These are phyloP conservation scores for Paecilomyces variotii DNA, from an alignment of 2,329 filamentous ascomycete genomes.

Conservation along the genomic window DNA sequence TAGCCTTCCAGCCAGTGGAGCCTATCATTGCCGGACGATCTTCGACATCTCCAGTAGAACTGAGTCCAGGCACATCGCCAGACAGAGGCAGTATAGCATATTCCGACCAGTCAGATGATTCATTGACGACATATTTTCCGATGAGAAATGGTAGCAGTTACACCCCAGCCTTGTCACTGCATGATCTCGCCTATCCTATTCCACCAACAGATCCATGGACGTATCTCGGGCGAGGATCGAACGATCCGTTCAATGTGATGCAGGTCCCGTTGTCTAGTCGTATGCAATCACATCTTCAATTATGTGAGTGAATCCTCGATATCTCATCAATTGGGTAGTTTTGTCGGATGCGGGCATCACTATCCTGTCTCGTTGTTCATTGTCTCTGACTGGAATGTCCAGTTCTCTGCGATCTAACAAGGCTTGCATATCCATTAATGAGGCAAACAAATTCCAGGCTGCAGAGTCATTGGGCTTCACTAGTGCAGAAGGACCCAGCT, in stretches of 20 bases:
- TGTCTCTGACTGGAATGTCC: slow-evolving; percentile 5
- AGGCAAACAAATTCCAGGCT: slow-evolving; percentile 25
- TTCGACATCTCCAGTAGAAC: neutral
- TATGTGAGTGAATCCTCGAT: slow-evolving; percentile 19
- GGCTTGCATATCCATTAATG: slow-evolving; percentile 28
- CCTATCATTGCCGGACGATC: slow-evolving; percentile 6
- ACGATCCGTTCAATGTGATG: slow-evolving; percentile 27
- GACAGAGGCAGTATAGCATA: neutral
- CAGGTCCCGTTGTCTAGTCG: slow-evolving; percentile 29
- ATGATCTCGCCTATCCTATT: slow-evolving; percentile 8
- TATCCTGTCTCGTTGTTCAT: neutral
- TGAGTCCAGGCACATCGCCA: neutral
- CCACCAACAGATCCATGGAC: slow-evolving; percentile 14
- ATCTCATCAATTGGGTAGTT: neutral
- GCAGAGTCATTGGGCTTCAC: slow-evolving; percentile 26
- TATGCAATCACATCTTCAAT: slow-evolving; percentile 29
- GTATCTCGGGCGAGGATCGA: slow-evolving; percentile 23
- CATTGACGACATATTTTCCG: neutral
- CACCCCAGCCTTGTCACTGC: slow-evolving; percentile 8
- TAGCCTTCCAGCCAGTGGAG: slow-evolving; percentile 26
- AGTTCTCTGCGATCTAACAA: slow-evolving; percentile 31
- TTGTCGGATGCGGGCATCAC: neutral
- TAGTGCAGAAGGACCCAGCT: slow-evolving; percentile 28
- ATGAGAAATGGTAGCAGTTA: neutral
- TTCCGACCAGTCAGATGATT: neutral